Base-by-base conservation (phyloP, 352 stramenopile genomes). In the Phytophthora niederhauseri region DNA sequence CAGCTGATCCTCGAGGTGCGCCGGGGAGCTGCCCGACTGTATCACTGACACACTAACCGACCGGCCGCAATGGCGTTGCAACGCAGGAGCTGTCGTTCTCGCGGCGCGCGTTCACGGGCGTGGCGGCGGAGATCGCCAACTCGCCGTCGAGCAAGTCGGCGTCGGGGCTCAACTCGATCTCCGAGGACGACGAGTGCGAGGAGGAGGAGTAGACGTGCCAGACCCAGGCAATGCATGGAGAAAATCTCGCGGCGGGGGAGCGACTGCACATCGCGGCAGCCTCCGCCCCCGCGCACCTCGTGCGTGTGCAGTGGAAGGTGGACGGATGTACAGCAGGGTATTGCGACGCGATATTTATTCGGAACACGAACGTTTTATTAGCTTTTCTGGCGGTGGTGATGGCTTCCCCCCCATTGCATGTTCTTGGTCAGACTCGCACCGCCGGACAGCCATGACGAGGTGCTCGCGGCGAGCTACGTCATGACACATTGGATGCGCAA, bases 1-100 rank as follows among this genome's bases (percentile, higher is more conserved):
- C 85, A 91, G 71, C 59, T 90, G 38, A 90, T 93, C 60, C 85
- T 91, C 55, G 82, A 93, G 81, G 84, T 92, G 50, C 26, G 77
- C 59, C 41, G 17, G 2, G 15, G 15, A 49, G 41, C 2, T 61
- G 24, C 14, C 8, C 19, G 20, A 43, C 30, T 51, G 34, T 38
- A 20, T 20, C 49, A 14, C 15, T 20, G 2, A 38, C 51, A 55
- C 30, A 66, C 53, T 64, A 54, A 65, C 51, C 41, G n/a, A 49
- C 41, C 41, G 41, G 15, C 41, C 41, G 41, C 41, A 49, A 49
- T 49, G 36, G 15, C 36, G 36, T 45, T 45, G 36, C 36, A 34
- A 34, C 34, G 58, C 64, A 90, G 82, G 82, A 92, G 61, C 76
- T 92, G 22, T 84, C 78, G 49, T 79, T 87, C 63, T 76, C 77